Evolutionary conservation across 2,329 filamentous ascomycete genomes (phyloP).

Genomic region (Phoma sp.): DNA sequence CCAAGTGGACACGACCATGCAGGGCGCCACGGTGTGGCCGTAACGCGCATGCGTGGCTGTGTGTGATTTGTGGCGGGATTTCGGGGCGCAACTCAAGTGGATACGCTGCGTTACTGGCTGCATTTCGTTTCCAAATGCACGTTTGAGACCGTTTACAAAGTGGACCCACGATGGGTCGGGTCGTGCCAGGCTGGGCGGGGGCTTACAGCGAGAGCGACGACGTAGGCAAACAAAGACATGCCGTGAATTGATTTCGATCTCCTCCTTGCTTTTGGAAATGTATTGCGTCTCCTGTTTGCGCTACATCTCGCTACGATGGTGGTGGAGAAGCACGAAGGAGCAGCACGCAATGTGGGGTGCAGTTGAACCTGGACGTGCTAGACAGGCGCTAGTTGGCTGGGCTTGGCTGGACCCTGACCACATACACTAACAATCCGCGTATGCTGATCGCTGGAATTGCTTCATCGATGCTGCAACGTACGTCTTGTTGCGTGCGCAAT

Average conservation of each 20-base stretch:
- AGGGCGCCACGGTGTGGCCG: constrained; percentile 19
- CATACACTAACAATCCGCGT: constrained; percentile 2
- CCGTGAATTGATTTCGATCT: neutral
- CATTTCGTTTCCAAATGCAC: constrained; percentile 8
- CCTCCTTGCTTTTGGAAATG: neutral
- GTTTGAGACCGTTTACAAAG: constrained; percentile 15
- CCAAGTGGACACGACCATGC: constrained; percentile 22
- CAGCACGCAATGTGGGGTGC: constrained; percentile 11
- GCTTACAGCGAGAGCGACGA: neutral
- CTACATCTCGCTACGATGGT: neutral
- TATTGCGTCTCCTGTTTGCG: neutral
- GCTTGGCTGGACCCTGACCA: constrained; percentile 6
- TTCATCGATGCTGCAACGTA: neutral
- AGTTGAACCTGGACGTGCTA: constrained; percentile 2
- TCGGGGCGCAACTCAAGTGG: constrained; percentile 15
- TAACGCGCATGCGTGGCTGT: constrained; percentile 18
- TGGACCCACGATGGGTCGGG: constrained; percentile 16
- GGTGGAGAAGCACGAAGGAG: neutral
- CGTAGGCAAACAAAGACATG: neutral
- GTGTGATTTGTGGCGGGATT: constrained; percentile 21
- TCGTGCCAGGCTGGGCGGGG: constrained; percentile 1
- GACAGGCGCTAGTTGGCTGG: neutral
- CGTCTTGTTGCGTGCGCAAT: neutral
- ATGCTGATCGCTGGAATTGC: neutral
- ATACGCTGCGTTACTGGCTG: constrained; percentile 11